Percentiles rank a stretch among this genome's conserved stretches.
Evolutionary conservation across 495 filamentous ascomycete species (phyloP).

Genomic region (Clavariopsis aquatica): DNA sequence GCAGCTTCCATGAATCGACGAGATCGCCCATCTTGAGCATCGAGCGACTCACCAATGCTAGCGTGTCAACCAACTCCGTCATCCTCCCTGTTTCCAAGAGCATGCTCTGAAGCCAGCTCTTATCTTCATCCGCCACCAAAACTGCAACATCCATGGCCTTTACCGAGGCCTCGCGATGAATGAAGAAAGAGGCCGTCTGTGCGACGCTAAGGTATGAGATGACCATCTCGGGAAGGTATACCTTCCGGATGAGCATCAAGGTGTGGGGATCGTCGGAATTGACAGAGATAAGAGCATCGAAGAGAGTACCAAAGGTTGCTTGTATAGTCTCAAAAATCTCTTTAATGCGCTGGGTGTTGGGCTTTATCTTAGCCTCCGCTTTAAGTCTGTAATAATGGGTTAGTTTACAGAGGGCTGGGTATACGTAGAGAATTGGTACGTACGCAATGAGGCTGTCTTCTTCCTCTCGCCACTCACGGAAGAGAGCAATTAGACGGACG

Average conservation of each 20-base stretch:
- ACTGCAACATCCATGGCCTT: constrained; percentile 78
- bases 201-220: constrained; percentile 77
- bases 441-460: constrained; percentile 46
- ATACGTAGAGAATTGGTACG: constrained; percentile 18
- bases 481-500: constrained; percentile 62
- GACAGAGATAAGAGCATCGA: constrained; percentile 9
- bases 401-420: background rate
- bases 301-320: background rate
- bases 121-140: constrained; percentile 61
- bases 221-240: constrained; percentile 78
- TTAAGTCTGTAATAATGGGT: background rate
- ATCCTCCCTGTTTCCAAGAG: constrained; percentile 68
- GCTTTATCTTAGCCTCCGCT: constrained; percentile 8
- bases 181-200: constrained; percentile 64
- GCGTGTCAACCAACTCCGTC: constrained; percentile 73
- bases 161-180: constrained; percentile 65
- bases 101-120: constrained; percentile 62
- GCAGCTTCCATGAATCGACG: constrained; percentile 2
- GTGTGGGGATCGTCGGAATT: constrained; percentile 29
- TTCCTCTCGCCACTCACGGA: constrained; percentile 60
- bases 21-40: constrained; percentile 63
- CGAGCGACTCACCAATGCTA: constrained; percentile 72
- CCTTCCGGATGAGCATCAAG: constrained; percentile 58
- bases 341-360: constrained; percentile 18
- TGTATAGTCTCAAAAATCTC: constrained; percentile 28